Base-by-base conservation (phyloP, 116 monocot species). In the Iris pallida region DNA sequence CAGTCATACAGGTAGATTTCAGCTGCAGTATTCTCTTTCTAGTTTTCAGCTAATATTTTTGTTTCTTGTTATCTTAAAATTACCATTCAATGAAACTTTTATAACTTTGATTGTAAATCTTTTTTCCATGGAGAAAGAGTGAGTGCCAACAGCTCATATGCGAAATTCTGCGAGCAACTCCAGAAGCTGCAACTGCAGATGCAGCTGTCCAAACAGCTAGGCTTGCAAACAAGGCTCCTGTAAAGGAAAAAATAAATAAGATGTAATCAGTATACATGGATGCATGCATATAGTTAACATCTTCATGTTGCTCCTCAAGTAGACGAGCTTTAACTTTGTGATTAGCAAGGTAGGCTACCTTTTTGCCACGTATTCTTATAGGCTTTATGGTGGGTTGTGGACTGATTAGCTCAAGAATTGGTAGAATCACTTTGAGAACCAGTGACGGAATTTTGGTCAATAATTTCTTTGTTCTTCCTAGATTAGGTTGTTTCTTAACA, bases 171-270 rank as follows among this genome's bases (percentile, higher is more conserved):
- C 76, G 92, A 64, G 96, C 96, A 78, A 97, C 96, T 64, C 96
- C 96, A 20, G 96, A 97, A 81, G 92, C 92, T 76, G 92, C 96
- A 71, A 92, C 89, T 78, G 87, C 92, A 65, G 96, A 97, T 90
- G 96, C 96, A 70, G 83, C 96, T 75, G 89, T 87, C 57, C 96
- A 97, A 69, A 96, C 96, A 76, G 96, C 96, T 65, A 82, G 92
- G 71, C 92, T 92, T 68, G 92, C 96, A 46, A 92, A 86, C 53
- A 92, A 91, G 67, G 68, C 62, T 56, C 92, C 96, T 65, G 79
- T 77, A 30, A 96, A 89, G 45, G 96, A 96, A 57, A 96, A 87
- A 45, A 87, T 72, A 83, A 89, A 84, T 79, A 52, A 12, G 30
- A 49, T 64, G 30, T 16, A 43, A 4, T 58, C 7, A 30, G 30